These are phyloP conservation scores for Chernovozyma sophiae-reginae DNA, from an alignment of 1,139 yeast species.

Conservation along the genomic window DNA sequence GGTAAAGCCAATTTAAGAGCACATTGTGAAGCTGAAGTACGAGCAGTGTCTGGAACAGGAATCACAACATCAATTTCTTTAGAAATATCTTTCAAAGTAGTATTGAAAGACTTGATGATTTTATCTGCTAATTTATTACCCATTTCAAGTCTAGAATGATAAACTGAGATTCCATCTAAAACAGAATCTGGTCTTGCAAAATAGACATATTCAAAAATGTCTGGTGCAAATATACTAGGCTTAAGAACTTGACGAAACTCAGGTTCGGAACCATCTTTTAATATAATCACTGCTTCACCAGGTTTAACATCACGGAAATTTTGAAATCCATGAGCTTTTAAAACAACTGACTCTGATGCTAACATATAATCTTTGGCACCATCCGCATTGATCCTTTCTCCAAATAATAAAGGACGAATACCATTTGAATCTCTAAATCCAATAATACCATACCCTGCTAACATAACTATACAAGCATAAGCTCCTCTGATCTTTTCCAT, in stretches of 20 bases:
- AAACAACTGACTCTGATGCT: conserved; percentile 92
- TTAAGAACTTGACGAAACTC: conserved; percentile 87
- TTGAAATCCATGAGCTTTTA: conserved; percentile 87
- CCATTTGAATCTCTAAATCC: conserved; percentile 98
- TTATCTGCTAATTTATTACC: conserved; percentile 83
- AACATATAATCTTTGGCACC: conserved; percentile 90
- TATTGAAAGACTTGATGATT: conserved; percentile 45
- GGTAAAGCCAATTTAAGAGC: conserved; percentile 78
- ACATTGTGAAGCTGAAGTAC: conserved; percentile 91
- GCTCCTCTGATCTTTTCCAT: conserved; percentile 85
- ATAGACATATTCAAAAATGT: conserved; percentile 94
- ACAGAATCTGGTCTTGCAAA: conserved; percentile 98
- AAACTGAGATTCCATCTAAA: conserved; percentile 91
- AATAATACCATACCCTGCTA: conserved; percentile 92
- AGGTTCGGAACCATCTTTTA: conserved; percentile 62
- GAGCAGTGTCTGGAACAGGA: conserved; percentile 96
- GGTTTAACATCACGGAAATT: conserved; percentile 81
- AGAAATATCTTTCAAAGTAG: conserved; percentile 40
- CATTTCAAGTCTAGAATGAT: conserved; percentile 90
- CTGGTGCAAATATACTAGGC: conserved; percentile 79
- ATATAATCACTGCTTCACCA: conserved; percentile 94
- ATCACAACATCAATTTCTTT: conserved; percentile 85
- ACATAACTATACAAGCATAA: conserved; percentile 90
- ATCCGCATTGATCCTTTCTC: conserved; percentile 66
- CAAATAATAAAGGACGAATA: conserved; percentile 83